Evolutionary conservation across 176 grass and related monocot species (phyloP), one percentile per base, ranked within the genome.

Genomic region (Bromus sterilis): DNA sequence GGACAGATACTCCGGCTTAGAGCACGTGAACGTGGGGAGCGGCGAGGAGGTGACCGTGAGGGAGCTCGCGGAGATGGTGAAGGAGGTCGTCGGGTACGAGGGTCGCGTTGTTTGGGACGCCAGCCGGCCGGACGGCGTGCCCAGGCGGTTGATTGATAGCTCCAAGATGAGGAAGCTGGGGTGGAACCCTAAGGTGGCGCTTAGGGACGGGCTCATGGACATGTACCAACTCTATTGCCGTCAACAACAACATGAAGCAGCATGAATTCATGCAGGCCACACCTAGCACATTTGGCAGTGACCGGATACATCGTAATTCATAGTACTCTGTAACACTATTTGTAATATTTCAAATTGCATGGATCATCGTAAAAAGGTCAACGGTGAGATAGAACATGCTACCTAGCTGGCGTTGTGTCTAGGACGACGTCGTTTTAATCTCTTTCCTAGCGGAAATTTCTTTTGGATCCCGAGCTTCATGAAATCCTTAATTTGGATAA

Each of bases 131-230:
- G 86, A 93, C 33, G 91, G 91, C 18, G 86, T 85, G 30, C 84
- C 78, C 66, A 80, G 90, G 35, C 75, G 88, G 77, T 67, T 97
- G 55, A 48, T 97, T 64, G 91, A 97, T 39, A 91, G 81, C 83
- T 89, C 88, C 40, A 93, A 15, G 60, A 87, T 97, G 36, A 60
- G 72, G 34, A 71, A 75, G 15, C 49, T 93, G 32, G 94, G 94
- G 23, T 97, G 94, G 94, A 41, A 85, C 39, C 82, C 93, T 4
- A 91, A 89, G 78, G 66, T 96, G 29, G 14, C 5, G 2, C 15
- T 63, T 14, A 29, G 29, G 31, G 6, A 63, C 3, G 60, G 29
- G 5, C 30, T 63, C 15, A 8, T 63, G 6, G 29, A 63, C 5
- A 3, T 63, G 2, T 32, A 63, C 60, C 60, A 30, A 30, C 11